Evolutionary conservation across 192 early-diverging fungal genomes (phyloP), one percentile per base, ranked within the genome.

Genomic region (Coemansia sp.): DNA sequence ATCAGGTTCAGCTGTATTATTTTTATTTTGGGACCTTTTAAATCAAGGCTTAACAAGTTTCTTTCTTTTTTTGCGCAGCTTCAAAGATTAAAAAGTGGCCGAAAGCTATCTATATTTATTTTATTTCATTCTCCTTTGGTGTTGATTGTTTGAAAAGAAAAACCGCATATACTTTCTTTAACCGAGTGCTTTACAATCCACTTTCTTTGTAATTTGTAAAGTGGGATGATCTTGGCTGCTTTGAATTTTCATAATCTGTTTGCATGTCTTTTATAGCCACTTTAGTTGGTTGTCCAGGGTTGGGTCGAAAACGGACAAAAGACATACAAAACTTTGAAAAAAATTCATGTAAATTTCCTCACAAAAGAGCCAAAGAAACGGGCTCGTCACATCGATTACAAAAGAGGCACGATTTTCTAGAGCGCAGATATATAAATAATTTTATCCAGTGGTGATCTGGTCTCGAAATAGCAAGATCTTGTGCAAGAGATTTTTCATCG

Each of bases 151-250:
- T 45, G 17, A 8, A 12, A 16, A 16, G 3, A 45, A 45, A 45
- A 3, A 45, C 7, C 17, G 42, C 42, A 45, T 45, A 45, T 45
- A 8, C 3, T 5, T 45, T 4, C 42, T 5, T 45, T 45, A 16
- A 8, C 3, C 7, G 4, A 3, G 12, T 16, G 12, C 12, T 45
- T 45, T 8, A 45, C 17, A 3, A 32, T 56, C 20, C 29, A 56
- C 14, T 31, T 56, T 56, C 55, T 56, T 56, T 56, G 55, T 30
- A 56, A 56, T 8, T 12, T 32, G 30, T 32, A 56, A 17, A 7
- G 29, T 33, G 31, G 55, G 55, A 56, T 56, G 55, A 32, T 56
- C 55, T 56, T 16, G 55, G 14, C 32, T 56, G 55, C 55, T 32
- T 33, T 56, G 42, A 4, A 45, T 16, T 12, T 45, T 45, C 14